Evolutionary conservation across 805 yeast genomes (phyloP), one percentile per base, ranked within the genome.

Genomic region (Saccharomyces cerevisiae): DNA sequence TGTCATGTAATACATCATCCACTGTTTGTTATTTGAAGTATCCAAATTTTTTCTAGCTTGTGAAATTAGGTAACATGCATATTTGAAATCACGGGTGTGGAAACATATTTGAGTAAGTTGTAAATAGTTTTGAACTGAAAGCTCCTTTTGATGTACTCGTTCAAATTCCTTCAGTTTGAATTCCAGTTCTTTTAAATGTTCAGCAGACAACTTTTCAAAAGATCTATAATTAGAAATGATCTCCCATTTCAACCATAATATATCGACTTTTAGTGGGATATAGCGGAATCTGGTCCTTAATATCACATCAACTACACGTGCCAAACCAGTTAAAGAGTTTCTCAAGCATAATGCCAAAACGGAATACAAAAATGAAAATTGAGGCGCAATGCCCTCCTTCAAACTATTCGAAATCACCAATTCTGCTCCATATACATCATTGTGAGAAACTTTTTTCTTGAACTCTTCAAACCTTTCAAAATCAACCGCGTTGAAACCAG

Each of bases 1-100:
- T 9, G 57, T 57, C 54, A 58, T 55, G 41, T 67, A 66, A 48
- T 60, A 66, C 46, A 60, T 54, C 28, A 49, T 51, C 69, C 65
- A 62, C 24, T 63, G 62, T 14, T 51, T 51, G 29, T 50, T 55
- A 48, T 59, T 57, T 3, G 48, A 51, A 6, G 48, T 29, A 41
- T 64, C 54, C 32, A 61, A 51, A n/a, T 46, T 31, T 14, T 43
- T 46, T 3, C 36, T 32, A 8, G 64, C 57, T 21, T 50, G 50
- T 10, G 56, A 36, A 13, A 59, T 13, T 6, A 51, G 41, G 4
- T 41, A 29, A 1, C 48, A 27, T 3, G 65, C 61, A 27, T 36
- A 36, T 8, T 49, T 49, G 46, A 57, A 61, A 51, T 57, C 59
- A n/a, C 53, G 47, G 3, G 56, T 50, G n/a, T 54, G 48, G 3